Evolutionary conservation across 2,329 filamentous ascomycete genomes (phyloP).

Genomic region (Emergomyces africanus): DNA sequence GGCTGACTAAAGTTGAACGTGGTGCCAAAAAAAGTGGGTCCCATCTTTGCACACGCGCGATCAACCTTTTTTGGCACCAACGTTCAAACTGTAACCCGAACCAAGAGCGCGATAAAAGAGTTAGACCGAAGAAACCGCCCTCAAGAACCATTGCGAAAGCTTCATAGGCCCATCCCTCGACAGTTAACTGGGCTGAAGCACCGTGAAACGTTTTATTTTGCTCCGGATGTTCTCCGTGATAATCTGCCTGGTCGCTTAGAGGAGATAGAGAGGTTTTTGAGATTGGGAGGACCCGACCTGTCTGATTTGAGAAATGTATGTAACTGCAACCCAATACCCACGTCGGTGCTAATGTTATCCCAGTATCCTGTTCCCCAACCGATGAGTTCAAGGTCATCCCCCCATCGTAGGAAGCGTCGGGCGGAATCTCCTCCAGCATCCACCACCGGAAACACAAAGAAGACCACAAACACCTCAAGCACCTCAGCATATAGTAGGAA

Average conservation of each 20-base stretch:
- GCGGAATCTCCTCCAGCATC: neutral
- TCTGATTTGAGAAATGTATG: conserved; percentile 22
- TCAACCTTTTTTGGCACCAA: no score
- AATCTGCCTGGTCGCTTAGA: conserved; percentile 2
- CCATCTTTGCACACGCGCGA: no score
- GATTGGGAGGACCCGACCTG: conserved; percentile 24
- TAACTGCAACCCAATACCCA: conserved; percentile 4
- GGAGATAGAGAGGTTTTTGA: conserved; percentile 17
- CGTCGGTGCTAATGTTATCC: conserved; percentile 1
- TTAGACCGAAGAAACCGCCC: conserved; percentile 11
- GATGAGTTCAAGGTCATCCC: conserved; percentile 12
- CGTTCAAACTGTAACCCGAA: no score
- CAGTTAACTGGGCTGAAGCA: conserved; percentile 2
- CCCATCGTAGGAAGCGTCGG: conserved; percentile 3
- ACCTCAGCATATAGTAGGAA: conserved; percentile 18
- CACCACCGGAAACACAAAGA: conserved; percentile 15
- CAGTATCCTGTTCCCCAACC: conserved; percentile 14
- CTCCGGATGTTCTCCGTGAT: conserved; percentile 1
- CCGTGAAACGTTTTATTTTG: neutral
- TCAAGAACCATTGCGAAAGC: neutral
- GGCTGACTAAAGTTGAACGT: no score
- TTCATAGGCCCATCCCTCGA: conserved; percentile 5
- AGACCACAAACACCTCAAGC: conserved; percentile 8
- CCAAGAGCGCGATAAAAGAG: conserved; percentile 11
- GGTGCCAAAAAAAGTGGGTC: no score